Evolutionary conservation across 805 yeast genomes (phyloP), one percentile per base, ranked within the genome.

Genomic region (Yarrowia keelungensis): DNA sequence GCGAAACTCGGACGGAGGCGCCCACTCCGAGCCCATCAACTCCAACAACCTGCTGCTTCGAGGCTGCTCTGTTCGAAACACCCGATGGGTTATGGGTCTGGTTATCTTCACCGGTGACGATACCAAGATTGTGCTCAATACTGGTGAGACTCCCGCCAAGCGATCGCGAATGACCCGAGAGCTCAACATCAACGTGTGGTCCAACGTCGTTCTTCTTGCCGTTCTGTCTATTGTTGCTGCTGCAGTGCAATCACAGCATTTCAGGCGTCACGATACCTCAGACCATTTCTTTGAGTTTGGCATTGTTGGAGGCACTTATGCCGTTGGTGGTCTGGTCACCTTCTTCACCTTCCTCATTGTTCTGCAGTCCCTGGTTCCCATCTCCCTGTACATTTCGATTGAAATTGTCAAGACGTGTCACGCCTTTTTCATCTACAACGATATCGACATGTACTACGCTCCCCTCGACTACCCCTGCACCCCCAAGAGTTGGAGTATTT

Each of bases 401-500:
- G 96, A 90, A 76, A 90, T 90, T 72, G 88, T 90, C 77, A 90
- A 90, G 75, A 89, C 95, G 2, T 79, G 85, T 14, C 96, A 90
- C 75, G 94, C 94, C 2, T 89, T 83, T 72, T 90, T 90, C 80
- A 90, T 90, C 71, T 89, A 84, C 76, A 84, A 89, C 3, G 96
- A 90, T 76, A 80, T 81, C 45, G 82, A 84, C 71, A 86, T 90
- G 89, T 90, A 89, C 76, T 87, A 90, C 73, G 87, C 82, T 54
- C 84, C 80, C 62, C 79, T 89, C 59, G 92, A 90, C 77, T 89
- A 86, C 74, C 93, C 94, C 0, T 90, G 96, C 77, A 84, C 88
- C 0, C 94, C 96, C 4, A 90, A 90, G 74, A 84, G 93, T 0
- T 90, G 96, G 96, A 87, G 87, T 74, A 89, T 90, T 66, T 89